Evolutionary conservation across 257 asterid genomes (phyloP), one percentile per base, ranked within the genome.

Genomic region (Solanum peruvianum): DNA sequence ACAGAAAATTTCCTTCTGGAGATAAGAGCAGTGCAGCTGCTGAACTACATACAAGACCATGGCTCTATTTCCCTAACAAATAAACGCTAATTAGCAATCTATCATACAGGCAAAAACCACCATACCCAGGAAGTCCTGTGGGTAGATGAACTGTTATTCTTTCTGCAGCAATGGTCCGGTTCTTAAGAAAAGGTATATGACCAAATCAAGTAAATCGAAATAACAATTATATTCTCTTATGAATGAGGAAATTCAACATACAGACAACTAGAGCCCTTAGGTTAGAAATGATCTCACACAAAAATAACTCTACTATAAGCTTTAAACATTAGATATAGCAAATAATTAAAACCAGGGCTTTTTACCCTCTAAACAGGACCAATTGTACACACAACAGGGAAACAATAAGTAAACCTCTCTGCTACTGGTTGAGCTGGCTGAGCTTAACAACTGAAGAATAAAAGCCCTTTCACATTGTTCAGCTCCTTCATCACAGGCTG

Each of bases 391-490:
- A 45, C 70, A 85, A 82, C 75, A 66, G 87, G 87, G 88, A 85
- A 78, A 75, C 87, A 47, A 16, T 73, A 71, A 81, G n/a, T 64
- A 85, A 91, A 97, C 98, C 98, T 95, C 98, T 90, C 77, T 82
- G 90, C 90, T 90, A 89, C 86, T 91, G 35, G 87, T 80, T 44
- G 76, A 70, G 87, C 92, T 73, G 69, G 95, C 87, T 80, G 94
- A 91, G 82, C 90, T 91, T 85, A 95, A 91, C 85, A 97, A 92
- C 85, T 94, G 97, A 90, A 97, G 95, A 88, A 94, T 84, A 88
- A 97, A 97, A 82, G 94, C 95, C 86, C 97, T 93, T 91, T 94
- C 99, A 90, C 71, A 90, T 73, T 89, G 94, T 89, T 94, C 98
- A 86, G 93, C 95, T 86, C 84, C 94, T 87, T 94, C 98, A 85